phyloP scores from a whole-genome alignment of 305 asterid genomes.

The Coffea humblotiana region DNA sequence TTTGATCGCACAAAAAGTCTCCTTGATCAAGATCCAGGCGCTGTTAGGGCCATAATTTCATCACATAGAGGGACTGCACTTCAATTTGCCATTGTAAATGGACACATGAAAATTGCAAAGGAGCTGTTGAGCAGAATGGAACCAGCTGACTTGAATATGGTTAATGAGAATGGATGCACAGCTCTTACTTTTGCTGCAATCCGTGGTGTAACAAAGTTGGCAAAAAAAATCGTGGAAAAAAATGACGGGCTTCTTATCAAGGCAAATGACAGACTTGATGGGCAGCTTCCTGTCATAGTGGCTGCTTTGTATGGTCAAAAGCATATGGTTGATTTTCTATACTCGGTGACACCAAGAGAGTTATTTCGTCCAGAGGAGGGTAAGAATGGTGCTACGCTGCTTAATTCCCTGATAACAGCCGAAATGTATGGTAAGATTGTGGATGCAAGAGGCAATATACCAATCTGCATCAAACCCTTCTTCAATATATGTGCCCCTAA shows the following conservation, averaged over 20 bases:
- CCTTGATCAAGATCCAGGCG: not conserved
- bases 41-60: slow-evolving; percentile 32
- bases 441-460: not conserved
- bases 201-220: slow-evolving; percentile 31
- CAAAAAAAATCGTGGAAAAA: slow-evolving; percentile 22
- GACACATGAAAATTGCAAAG: slow-evolving; percentile 32
- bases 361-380: slow-evolving; percentile 29
- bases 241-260: slow-evolving; percentile 22
- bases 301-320: slow-evolving; percentile 41
- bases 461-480: not conserved
- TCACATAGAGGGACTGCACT: slow-evolving; percentile 39
- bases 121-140: slow-evolving; percentile 21
- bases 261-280: slow-evolving; percentile 27
- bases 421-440: slow-evolving; percentile 30
- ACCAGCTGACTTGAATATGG: slow-evolving; percentile 29
- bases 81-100: slow-evolving; percentile 35
- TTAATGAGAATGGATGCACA: slow-evolving; percentile 34
- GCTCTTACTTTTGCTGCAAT: slow-evolving; percentile 36
- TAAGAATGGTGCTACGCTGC: slow-evolving; percentile 29
- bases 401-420: slow-evolving; percentile 38
- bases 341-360: slow-evolving; percentile 11
- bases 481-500: not conserved
- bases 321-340: slow-evolving; percentile 31
- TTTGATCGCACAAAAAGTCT: not conserved
- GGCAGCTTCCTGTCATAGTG: slow-evolving; percentile 41